Conservation (phyloP, 495 filamentous ascomycete genomes). For the Neurospora sp. region DNA sequence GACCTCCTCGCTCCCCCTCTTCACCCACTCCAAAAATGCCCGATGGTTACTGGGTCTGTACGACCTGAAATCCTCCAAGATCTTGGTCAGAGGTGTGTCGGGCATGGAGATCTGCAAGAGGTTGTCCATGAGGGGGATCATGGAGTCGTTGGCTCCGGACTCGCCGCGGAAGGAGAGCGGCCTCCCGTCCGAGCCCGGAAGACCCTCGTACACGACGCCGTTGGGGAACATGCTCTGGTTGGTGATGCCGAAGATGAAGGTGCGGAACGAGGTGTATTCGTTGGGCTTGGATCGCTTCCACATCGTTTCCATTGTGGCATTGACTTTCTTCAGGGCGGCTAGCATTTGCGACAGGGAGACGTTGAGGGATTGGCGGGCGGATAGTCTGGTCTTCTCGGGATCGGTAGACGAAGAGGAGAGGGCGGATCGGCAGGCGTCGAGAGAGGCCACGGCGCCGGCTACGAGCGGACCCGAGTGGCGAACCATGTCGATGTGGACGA, state of each 20-base stretch:
- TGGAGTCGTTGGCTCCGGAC: conserved; percentile 78
- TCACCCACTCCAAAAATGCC: conserved; percentile 66
- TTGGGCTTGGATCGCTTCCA: conserved; percentile 72
- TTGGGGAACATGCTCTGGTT: conserved; percentile 85
- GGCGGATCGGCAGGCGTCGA: conserved; percentile 46
- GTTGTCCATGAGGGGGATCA: conserved; percentile 82
- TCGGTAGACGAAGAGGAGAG: neutral
- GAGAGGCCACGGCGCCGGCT: conserved; percentile 51
- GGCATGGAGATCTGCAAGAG: conserved; percentile 75
- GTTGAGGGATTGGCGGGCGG: conserved; percentile 46
- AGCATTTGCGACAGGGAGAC: conserved; percentile 52
- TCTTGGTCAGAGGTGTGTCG: conserved; percentile 69
- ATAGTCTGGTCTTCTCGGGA: conserved; percentile 13
- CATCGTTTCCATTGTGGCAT: conserved; percentile 77
- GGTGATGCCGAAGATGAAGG: conserved; percentile 90
- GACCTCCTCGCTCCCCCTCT: conserved; percentile 41
- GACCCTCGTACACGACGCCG: conserved; percentile 78
- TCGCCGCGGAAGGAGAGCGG: conserved; percentile 74
- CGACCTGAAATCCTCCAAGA: conserved; percentile 72
- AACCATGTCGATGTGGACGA: conserved; percentile 79
- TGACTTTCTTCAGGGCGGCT: conserved; percentile 56
- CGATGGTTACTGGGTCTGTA: conserved; percentile 82
- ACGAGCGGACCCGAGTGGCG: conserved; percentile 65
- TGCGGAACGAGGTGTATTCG: conserved; percentile 74
- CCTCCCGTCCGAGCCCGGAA: conserved; percentile 54